Conservation (phyloP, 352 stramenopile genomes). For the Globisporangium lucens region DNA sequence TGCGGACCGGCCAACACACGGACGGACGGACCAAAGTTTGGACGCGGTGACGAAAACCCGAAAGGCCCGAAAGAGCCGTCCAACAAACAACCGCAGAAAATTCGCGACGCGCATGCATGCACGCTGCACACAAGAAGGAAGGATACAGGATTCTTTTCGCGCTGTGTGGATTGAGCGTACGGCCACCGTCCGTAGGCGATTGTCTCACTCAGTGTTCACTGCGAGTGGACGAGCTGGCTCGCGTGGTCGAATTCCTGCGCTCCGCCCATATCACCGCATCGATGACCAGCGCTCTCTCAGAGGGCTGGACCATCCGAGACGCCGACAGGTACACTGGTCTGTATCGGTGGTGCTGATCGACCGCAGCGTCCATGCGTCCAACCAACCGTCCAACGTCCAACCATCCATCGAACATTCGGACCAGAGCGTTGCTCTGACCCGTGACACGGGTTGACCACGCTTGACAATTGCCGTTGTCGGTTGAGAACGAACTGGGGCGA, state of each 20-base stretch:
- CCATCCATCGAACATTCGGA: slow-evolving; percentile 2
- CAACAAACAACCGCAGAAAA: not conserved
- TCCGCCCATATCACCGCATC: not conserved
- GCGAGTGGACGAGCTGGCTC: not conserved
- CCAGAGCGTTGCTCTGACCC: not conserved
- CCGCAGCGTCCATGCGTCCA: not conserved
- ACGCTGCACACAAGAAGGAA: not conserved
- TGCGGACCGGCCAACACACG: not conserved
- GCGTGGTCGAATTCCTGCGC: too few species aligned
- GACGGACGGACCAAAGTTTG: not conserved
- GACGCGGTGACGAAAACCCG: not conserved
- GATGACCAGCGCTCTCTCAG: not conserved
- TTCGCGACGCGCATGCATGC: not conserved
- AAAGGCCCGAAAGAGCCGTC: not conserved
- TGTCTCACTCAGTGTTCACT: slow-evolving; percentile 5
- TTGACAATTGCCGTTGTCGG: not conserved
- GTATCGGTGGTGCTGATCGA: not conserved
- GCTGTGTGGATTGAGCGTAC: not conserved
- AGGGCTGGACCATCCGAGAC: not conserved
- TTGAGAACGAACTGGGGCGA: not conserved
- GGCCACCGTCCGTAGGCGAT: not conserved
- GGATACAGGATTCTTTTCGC: slow-evolving; percentile 1
- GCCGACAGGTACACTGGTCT: not conserved
- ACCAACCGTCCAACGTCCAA: not conserved
- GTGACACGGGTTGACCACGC: not conserved